A percentile compares a stretch with the other conserved stretches of the same genome.
phyloP scores from a whole-genome alignment of 176 grass and related monocot species.

The Rhipidocladum racemiflorum region DNA sequence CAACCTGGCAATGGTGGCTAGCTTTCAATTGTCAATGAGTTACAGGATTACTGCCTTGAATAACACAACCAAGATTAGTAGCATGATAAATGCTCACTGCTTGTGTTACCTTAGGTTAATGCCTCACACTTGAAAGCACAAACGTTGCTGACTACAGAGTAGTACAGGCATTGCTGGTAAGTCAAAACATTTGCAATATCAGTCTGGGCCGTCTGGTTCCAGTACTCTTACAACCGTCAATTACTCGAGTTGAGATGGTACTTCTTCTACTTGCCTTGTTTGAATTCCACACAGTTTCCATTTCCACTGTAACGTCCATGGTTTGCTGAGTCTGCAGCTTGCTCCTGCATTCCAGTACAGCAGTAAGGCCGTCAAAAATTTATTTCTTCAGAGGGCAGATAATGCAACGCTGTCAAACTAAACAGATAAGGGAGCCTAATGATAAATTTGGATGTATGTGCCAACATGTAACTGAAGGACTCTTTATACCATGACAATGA shows the following conservation, averaged over 20 bases:
- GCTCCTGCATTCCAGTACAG: conserved; percentile 53
- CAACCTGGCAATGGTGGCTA: not conserved
- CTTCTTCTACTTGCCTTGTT: not conserved
- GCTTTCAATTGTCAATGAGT: not conserved
- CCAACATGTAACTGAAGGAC: not conserved
- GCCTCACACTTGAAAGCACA: not conserved
- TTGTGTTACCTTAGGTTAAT: not conserved
- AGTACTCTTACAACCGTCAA: not conserved
- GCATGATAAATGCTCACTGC: not conserved
- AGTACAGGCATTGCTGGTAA: not conserved
- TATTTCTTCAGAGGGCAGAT: not conserved
- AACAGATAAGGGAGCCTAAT: not conserved
- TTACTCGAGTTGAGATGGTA: not conserved
- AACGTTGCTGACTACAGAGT: not conserved
- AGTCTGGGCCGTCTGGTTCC: not conserved
- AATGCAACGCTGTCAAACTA: not conserved
- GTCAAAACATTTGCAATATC: not conserved
- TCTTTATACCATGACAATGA: conserved; percentile 14
- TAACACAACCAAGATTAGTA: not conserved
- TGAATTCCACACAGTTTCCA: not conserved
- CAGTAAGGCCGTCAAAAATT: not conserved
- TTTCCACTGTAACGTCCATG: conserved; percentile 12
- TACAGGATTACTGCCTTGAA: not conserved
- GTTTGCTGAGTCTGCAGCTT: conserved; percentile 76
- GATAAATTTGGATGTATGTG: not conserved